Base-by-base conservation (phyloP, 2,329 filamentous ascomycete genomes). In the Verticillium nonalfalfae region DNA sequence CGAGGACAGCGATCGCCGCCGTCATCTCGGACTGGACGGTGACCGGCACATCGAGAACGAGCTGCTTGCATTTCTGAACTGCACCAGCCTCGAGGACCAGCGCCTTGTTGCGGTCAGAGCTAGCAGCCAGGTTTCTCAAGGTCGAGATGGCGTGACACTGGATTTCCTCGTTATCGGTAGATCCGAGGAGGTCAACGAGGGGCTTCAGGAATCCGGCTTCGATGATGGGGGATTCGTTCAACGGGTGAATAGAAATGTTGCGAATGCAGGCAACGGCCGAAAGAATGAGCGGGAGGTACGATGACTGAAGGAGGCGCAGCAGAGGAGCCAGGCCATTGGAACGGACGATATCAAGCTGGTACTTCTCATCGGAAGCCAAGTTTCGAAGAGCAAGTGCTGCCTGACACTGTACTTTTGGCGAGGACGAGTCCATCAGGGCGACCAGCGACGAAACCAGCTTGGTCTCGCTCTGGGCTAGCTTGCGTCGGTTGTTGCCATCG, bases 21-120 rank as follows among this genome's bases (percentile, higher is more conserved):
- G 95, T 99, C 95, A 99, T 99, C 75, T 99, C 95, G 1, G 93
- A 97, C 74, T 99, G 95, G 2, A 99, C 95, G 45, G 91, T 94
- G 57, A 98, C 84, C 0, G 95, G 93, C 2, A 98, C 95, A 61
- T 96, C 89, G 18, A 99, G 81, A 31, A 99, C 93, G 59, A 99
- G 83, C 72, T 98, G 92, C 77, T 97, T 98, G 86, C 95, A 99
- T 75, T 98, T 98, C 73, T 98, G 93, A 45, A 99, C 95, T 1
- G 95, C 95, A 31, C 95, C 95, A 38, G 95, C 95, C 75, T 98
- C 93, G 57, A 99, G 80, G 1, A 99, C 95, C n/a, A 99, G 83
- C 62, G 96, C 91, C 79, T 99, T 99, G 83, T 99, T 99, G 65
- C 92, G 88, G 73, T 99, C 95, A 7, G 94, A 98, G 76, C 93